Conservation (phyloP, 202 grass and related monocot genomes). For the Sporobolus alterniflorus region DNA sequence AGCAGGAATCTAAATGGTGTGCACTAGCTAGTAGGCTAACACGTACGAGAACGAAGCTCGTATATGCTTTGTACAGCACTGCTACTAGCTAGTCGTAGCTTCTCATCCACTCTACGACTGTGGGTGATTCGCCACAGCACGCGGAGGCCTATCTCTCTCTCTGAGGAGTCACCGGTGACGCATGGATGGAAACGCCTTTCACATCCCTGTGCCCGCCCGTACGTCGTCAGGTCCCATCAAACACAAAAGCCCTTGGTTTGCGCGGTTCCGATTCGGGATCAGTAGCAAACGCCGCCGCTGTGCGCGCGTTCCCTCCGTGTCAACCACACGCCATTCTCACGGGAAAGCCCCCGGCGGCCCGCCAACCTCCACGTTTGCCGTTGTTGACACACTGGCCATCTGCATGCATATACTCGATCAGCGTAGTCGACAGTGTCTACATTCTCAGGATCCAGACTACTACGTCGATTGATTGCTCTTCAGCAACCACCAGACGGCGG, state of each 20-base stretch:
- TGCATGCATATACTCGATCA: too few relatives aligned
- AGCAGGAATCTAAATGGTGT: not conserved
- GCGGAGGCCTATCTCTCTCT: not conserved
- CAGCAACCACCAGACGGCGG: too few relatives aligned
- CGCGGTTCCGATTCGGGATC: not conserved
- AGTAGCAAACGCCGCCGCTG: not conserved
- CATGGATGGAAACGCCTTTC: not conserved
- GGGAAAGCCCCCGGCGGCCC: too few relatives aligned
- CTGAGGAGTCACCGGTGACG: not conserved
- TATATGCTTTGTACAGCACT: not conserved
- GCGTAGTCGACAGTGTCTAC: too few relatives aligned
- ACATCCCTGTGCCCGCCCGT: not conserved
- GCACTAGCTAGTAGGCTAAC: too few relatives aligned
- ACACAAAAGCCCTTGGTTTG: not conserved
- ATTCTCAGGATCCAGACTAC: too few relatives aligned
- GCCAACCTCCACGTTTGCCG: too few relatives aligned
- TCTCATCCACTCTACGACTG: not conserved
- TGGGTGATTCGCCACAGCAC: constrained; percentile 5
- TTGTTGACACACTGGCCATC: not conserved
- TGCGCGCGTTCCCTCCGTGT: not conserved
- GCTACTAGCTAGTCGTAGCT: not conserved
- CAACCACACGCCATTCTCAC: not conserved
- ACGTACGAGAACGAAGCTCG: too few relatives aligned
- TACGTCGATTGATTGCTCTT: too few relatives aligned
- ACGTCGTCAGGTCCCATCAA: not conserved